Evolutionary conservation across 2,329 filamentous ascomycete species (phyloP).

Genomic region (Fusarium sp.): DNA sequence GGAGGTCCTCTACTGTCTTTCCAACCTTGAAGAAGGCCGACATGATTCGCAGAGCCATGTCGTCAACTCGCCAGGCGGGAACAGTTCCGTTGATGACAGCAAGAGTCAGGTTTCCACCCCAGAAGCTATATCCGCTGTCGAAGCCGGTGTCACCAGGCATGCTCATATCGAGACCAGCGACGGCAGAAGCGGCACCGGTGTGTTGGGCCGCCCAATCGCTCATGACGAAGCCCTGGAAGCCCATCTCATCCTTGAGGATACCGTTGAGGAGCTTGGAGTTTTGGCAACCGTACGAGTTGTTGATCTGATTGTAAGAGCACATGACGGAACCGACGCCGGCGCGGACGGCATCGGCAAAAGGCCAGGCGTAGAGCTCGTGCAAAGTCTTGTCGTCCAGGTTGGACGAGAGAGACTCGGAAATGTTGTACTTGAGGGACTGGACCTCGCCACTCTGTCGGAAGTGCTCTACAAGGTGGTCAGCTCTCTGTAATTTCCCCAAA

Average conservation of each 20-base stretch:
- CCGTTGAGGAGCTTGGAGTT: conserved; percentile 81
- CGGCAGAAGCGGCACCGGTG: conserved; percentile 70
- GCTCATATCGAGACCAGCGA: conserved; percentile 84
- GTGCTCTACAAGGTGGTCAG: conserved; percentile 60
- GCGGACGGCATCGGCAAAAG: conserved; percentile 76
- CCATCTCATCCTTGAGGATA: conserved; percentile 80
- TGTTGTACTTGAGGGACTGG: conserved; percentile 62
- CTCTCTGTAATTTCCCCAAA: neutral
- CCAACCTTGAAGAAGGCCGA: conserved; percentile 74
- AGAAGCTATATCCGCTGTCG: conserved; percentile 76
- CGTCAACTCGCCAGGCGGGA: conserved; percentile 86
- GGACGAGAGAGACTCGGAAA: conserved; percentile 67
- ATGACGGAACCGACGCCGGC: conserved; percentile 72
- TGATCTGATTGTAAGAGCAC: conserved; percentile 80
- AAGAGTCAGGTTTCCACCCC: conserved; percentile 88
- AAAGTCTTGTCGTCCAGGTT: conserved; percentile 78
- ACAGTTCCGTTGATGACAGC: conserved; percentile 90
- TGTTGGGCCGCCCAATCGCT: conserved; percentile 85
- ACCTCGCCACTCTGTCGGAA: conserved; percentile 73
- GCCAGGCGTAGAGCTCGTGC: conserved; percentile 82
- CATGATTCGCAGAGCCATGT: conserved; percentile 90
- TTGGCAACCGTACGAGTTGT: conserved; percentile 83
- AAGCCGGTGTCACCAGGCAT: conserved; percentile 88
- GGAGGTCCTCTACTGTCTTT: conserved; percentile 56
- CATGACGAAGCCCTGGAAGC: conserved; percentile 84